Evolutionary conservation across 768 basidiomycete species (phyloP).

Genomic region (Rhodotorula babjevae): DNA sequence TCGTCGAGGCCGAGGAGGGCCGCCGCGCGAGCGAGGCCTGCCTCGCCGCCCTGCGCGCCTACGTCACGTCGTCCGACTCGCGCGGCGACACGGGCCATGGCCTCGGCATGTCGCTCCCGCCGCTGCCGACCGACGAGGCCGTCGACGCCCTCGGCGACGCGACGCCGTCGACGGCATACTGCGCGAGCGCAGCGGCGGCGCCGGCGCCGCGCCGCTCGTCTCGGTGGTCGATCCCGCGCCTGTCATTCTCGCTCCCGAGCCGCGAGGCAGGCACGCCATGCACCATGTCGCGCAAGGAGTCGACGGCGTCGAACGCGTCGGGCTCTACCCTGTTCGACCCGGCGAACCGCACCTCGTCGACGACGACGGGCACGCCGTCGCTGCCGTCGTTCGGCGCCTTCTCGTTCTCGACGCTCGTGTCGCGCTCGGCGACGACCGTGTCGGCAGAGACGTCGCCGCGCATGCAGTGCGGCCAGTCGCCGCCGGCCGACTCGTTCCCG

Average conservation of each 20-base stretch:
- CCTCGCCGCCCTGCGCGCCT: slow-evolving; percentile 73
- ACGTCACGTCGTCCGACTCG: slow-evolving; percentile 42
- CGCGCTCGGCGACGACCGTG: slow-evolving; percentile 7
- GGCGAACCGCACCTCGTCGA: neutral
- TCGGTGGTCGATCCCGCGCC: slow-evolving; percentile 30
- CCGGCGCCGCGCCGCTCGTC: neutral
- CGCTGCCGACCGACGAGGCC: slow-evolving; percentile 47
- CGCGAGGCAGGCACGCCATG: slow-evolving; percentile 11
- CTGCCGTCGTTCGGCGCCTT: slow-evolving; percentile 33
- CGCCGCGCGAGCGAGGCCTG: slow-evolving; percentile 81
- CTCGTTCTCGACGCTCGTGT: slow-evolving; percentile 31
- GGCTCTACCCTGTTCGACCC: neutral
- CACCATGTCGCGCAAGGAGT: neutral
- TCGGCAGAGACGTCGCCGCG: slow-evolving; percentile 26
- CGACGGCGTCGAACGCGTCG: slow-evolving; percentile 7
- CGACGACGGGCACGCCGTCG: slow-evolving; percentile 1
- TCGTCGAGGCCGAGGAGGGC: slow-evolving; percentile 74
- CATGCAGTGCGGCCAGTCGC: neutral
- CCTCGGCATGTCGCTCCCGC: slow-evolving; percentile 45
- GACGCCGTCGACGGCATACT: too few relatives aligned
- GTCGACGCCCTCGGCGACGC: slow-evolving; percentile 38
- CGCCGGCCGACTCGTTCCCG: slow-evolving; percentile 12
- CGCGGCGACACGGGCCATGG: slow-evolving; percentile 29
- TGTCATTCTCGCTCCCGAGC: slow-evolving; percentile 17
- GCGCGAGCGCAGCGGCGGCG: neutral